These are phyloP conservation scores for Cutaneotrichosporon cavernicola DNA, from an alignment of 1,284 basidiomycete genomes.

Conservation along the genomic window DNA sequence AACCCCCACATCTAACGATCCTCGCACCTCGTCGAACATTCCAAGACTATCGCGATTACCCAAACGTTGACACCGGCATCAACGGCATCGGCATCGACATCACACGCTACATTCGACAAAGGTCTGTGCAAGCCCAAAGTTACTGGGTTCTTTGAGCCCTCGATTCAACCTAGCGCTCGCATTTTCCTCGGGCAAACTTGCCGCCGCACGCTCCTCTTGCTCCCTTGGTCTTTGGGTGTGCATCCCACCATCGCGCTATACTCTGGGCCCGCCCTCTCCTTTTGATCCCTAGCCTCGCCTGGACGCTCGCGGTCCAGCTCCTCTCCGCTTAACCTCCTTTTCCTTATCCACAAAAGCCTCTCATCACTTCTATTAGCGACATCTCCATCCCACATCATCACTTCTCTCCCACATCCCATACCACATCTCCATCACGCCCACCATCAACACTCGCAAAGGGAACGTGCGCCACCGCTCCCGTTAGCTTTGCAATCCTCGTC, in stretches of 20 bases:
- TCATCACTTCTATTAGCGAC: neutral
- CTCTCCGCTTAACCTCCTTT: neutral
- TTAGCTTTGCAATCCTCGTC: neutral
- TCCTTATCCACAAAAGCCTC: neutral
- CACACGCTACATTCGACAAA: neutral
- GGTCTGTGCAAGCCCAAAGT: neutral
- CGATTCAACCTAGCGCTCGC: neutral
- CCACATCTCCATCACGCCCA: neutral
- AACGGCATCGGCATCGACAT: neutral
- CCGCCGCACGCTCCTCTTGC: neutral
- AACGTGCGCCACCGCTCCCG: neutral
- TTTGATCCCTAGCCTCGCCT: neutral
- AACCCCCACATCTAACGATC: neutral
- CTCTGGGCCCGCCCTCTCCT: neutral
- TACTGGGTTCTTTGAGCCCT: neutral
- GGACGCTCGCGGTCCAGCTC: neutral
- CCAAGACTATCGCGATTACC: neutral
- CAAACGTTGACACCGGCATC: neutral
- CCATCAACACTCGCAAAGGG: neutral
- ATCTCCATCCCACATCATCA: neutral
- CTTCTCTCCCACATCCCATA: neutral
- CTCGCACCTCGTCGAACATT: neutral
- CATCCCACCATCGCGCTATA: neutral
- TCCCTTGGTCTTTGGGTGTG: neutral
- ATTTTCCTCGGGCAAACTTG: conserved; percentile 3